Evolutionary conservation across 164 flowering plant genomes (phyloP).

Genomic region (Kingdonia uniflora): DNA sequence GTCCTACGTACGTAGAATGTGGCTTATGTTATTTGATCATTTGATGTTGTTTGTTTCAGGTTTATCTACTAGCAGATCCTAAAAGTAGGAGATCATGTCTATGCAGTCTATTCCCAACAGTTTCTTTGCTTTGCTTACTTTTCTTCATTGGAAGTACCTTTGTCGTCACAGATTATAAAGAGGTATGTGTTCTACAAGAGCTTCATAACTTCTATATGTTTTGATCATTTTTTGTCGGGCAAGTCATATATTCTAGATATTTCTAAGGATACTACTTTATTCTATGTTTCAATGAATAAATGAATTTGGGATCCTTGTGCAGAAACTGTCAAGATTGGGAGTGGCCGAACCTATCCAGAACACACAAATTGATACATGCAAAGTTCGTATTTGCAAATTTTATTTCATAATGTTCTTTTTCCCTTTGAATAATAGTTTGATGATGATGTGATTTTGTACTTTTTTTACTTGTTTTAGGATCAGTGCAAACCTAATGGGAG

Average conservation of each 20-base stretch:
- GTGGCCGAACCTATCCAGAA: constrained; percentile 15
- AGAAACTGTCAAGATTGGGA: constrained; percentile 44
- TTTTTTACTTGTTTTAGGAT: constrained; percentile 23
- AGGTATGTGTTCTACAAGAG: too few relatives aligned
- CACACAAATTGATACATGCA: constrained; percentile 25
- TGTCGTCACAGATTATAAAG: constrained; percentile 19
- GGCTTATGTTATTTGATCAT: not conserved
- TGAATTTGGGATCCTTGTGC: constrained; percentile 13
- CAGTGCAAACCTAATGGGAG: constrained; percentile 59
- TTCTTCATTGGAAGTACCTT: constrained; percentile 27
- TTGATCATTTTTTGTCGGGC: too few relatives aligned
- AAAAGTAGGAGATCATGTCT: constrained; percentile 36
- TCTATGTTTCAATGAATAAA: too few relatives aligned
- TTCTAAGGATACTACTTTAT: too few relatives aligned
- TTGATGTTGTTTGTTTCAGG: constrained; percentile 20
- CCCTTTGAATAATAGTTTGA: not conserved
- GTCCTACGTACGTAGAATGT: too few relatives aligned
- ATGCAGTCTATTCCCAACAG: constrained; percentile 33
- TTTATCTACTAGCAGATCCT: constrained; percentile 28
- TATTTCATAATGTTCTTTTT: not conserved
- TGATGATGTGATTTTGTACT: not conserved
- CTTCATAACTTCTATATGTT: too few relatives aligned
- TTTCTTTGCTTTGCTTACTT: constrained; percentile 34
- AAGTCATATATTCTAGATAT: too few relatives aligned
- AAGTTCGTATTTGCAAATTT: constrained; percentile 28